Evolutionary conservation across 257 asterid species (phyloP).

Genomic region (Scutellaria barbata): DNA sequence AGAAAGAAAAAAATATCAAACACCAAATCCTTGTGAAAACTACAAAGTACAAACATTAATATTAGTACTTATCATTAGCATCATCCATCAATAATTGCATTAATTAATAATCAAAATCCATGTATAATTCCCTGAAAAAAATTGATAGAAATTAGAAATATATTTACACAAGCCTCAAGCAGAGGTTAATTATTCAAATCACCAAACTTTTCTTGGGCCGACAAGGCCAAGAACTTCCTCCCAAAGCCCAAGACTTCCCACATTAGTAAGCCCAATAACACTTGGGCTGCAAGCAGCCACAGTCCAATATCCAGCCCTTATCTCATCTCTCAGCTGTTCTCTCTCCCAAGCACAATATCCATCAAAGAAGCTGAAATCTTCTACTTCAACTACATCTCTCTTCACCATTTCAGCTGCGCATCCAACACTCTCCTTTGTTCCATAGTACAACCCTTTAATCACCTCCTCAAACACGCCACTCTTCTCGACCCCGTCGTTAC

Average conservation of each 20-base stretch:
- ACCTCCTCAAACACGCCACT: constrained; percentile 81
- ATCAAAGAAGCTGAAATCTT: constrained; percentile 75
- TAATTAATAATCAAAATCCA: neutral
- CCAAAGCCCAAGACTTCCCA: constrained; percentile 75
- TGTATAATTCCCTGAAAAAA: neutral
- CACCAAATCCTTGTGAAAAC: neutral
- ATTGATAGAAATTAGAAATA: neutral
- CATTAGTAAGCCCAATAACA: constrained; percentile 57
- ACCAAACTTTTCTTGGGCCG: constrained; percentile 77
- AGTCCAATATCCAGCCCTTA: constrained; percentile 83
- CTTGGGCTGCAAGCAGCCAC: constrained; percentile 78
- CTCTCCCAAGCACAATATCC: constrained; percentile 89
- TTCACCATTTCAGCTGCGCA: constrained; percentile 91
- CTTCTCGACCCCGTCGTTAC: constrained; percentile 46
- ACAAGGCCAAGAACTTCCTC: constrained; percentile 72
- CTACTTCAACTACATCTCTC: constrained; percentile 53
- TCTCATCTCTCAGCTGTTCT: constrained; percentile 73
- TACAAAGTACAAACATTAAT: neutral
- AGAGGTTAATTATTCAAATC: constrained; percentile 30
- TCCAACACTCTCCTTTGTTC: constrained; percentile 72
- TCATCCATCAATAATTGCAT: neutral
- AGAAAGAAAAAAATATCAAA: constrained; percentile 3
- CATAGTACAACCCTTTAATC: constrained; percentile 78
- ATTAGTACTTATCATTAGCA: neutral
- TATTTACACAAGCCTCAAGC: neutral